Evolutionary conservation across 129 eudicot species (phyloP).

Genomic region (Dittrichia graveolens): DNA sequence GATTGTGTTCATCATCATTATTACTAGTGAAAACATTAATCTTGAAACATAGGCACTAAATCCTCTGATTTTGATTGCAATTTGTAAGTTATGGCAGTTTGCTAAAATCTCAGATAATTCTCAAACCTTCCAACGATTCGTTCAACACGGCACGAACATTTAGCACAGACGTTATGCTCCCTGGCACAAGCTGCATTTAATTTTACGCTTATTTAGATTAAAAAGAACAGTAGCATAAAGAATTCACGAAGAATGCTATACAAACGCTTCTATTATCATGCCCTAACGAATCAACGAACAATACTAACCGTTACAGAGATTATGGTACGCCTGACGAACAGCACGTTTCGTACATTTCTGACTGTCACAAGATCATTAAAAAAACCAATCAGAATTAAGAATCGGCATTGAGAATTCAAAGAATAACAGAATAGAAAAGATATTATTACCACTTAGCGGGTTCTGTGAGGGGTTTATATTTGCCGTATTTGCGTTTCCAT

Average conservation of each 20-base stretch:
- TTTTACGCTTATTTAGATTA: background rate
- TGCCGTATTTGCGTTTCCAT: conserved; percentile 96
- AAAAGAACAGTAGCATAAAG: background rate
- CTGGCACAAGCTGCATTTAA: conserved; percentile 78
- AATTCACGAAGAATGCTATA: background rate
- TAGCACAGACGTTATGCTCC: conserved; percentile 90
- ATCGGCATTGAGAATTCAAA: background rate
- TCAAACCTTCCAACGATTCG: conserved; percentile 77
- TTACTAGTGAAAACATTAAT: background rate
- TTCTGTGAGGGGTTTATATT: conserved; percentile 85
- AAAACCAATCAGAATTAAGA: background rate
- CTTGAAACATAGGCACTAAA: background rate
- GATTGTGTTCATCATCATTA: conserved; percentile 1
- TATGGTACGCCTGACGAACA: conserved; percentile 94
- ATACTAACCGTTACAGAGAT: conserved; percentile 77
- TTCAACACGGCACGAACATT: conserved; percentile 76
- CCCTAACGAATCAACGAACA: background rate
- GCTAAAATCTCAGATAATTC: background rate
- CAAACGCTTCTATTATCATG: background rate
- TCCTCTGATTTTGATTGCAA: no score
- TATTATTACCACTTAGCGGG: conserved; percentile 79
- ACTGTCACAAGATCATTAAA: conserved; percentile 37
- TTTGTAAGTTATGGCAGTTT: no score
- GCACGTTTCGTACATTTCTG: conserved; percentile 83
- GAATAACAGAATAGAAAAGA: background rate